Conservation (phyloP, 1,284 basidiomycete genomes). For the Pascua sp. region DNA sequence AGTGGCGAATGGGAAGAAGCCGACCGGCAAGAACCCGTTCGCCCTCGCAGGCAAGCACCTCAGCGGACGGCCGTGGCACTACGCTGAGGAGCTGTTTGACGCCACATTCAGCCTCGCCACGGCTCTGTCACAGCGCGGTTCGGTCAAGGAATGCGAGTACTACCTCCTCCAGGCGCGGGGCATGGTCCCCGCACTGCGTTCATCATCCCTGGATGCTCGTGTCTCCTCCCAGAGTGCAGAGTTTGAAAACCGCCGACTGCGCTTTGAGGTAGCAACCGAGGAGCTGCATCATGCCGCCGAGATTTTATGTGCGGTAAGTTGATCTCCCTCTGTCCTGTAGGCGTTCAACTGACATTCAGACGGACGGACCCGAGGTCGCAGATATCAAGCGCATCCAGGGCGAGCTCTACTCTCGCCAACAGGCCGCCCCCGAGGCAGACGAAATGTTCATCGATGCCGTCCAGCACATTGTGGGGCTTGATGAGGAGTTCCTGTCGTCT, state of each 20-base stretch:
- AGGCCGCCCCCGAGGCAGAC: constrained; percentile 57
- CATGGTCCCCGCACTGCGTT: constrained; percentile 63
- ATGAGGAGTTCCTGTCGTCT: constrained; percentile 29
- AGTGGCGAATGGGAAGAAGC: constrained; percentile 28
- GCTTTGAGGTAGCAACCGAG: constrained; percentile 57
- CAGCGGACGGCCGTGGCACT: constrained; percentile 67
- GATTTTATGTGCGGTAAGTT: constrained; percentile 31
- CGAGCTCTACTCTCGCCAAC: constrained; percentile 43
- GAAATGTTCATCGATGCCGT: constrained; percentile 48
- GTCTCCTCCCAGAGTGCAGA: constrained; percentile 65
- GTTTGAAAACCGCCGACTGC: constrained; percentile 62
- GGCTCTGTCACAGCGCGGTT: constrained; percentile 66
- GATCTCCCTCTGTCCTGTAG: background rate
- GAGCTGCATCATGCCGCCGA: constrained; percentile 57
- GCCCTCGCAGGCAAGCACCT: constrained; percentile 43
- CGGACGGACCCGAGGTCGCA: constrained; percentile 56
- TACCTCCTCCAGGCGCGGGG: constrained; percentile 70
- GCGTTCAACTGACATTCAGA: constrained; percentile 30
- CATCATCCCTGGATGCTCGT: constrained; percentile 62
- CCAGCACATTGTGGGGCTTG: constrained; percentile 32
- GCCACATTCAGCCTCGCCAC: constrained; percentile 63
- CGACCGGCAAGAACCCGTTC: constrained; percentile 6
- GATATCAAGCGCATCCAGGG: constrained; percentile 63
- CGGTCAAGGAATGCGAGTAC: constrained; percentile 74
- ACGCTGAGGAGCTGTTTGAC: constrained; percentile 63